A percentile compares a stretch with the other conserved stretches of the same genome.
Evolutionary conservation across 768 basidiomycete genomes (phyloP).

Genomic region (Antrodiella citrinella): DNA sequence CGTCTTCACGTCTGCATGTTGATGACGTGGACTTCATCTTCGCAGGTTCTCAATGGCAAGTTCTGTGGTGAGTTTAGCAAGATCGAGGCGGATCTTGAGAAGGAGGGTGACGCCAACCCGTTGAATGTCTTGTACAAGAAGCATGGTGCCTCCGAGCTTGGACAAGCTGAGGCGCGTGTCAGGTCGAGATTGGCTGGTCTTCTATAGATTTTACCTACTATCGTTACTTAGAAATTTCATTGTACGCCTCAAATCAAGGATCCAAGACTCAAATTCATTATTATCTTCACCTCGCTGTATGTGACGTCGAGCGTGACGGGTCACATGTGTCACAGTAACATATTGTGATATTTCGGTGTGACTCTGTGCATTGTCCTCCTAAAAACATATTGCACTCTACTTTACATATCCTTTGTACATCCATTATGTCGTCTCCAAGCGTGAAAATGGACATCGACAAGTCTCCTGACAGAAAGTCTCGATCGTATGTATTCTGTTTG

Average conservation of each 20-base stretch:
- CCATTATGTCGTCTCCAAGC: constrained; percentile 40
- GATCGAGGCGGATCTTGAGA: constrained; percentile 49
- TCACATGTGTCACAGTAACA: too few relatives aligned
- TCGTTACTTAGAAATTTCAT: not conserved
- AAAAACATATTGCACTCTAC: too few relatives aligned
- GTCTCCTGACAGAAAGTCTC: constrained; percentile 22
- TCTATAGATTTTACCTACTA: constrained; percentile 12
- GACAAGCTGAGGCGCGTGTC: constrained; percentile 53
- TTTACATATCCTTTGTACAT: too few relatives aligned
- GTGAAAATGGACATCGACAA: constrained; percentile 59
- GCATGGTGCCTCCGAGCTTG: constrained; percentile 43
- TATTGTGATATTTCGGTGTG: too few relatives aligned
- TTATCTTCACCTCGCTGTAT: not conserved
- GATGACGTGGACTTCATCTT: not conserved
- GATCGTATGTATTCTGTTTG: constrained; percentile 25
- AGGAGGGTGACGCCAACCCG: constrained; percentile 45
- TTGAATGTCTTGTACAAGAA: constrained; percentile 44
- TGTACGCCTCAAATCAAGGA: not conserved
- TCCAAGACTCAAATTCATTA: too few relatives aligned
- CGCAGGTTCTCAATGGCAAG: constrained; percentile 49
- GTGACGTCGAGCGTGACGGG: too few relatives aligned
- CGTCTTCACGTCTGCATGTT: not conserved
- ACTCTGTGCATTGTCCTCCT: too few relatives aligned
- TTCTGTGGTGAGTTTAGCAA: constrained; percentile 47
- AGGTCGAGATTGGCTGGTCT: constrained; percentile 38